Evolutionary conservation across 306 rosid genomes (phyloP), one percentile per base, ranked within the genome.

Genomic region (Trichosanthes truncata): DNA sequence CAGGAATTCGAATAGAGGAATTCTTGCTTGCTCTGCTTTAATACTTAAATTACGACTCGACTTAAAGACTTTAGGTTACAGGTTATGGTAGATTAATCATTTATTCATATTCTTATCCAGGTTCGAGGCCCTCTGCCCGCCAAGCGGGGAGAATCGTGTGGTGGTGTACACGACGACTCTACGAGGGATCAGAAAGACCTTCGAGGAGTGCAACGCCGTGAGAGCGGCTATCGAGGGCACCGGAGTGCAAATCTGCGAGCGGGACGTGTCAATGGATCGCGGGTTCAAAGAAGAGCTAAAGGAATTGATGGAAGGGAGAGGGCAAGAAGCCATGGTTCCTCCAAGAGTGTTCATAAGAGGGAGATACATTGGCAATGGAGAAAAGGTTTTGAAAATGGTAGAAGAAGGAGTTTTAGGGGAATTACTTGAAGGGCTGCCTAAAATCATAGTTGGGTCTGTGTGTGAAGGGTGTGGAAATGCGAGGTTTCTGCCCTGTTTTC

Each of bases 381-480:
- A 94, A 48, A 92, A 92, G 52, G 65, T 92, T 49, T 43, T 92
- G 87, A 87, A 67, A 78, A 84, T 85, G 3, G 90, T 78, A 14
- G 97, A 94, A 67, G 96, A 94, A 35, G 97, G 94, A 13, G 38
- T 81, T n/a, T 18, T 94, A 38, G 87, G 88, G 0, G 93, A 88
- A 23, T 23, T 94, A 11, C 81, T 94, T 29, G 82, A 87, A 18
- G 98, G 93, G 1, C 40, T 91, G 81, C 96, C 97, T 0, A 89
- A 88, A 77, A 88, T 88, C 46, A 79, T 46, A 45, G 77, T 79
- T 55, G 96, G 93, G 45, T 83, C 83, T 20, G 90, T 91, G 5
- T 94, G 98, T 60, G 91, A 89, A 5, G 98, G 97, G 5, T 94
- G 98, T 74, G 98, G 94, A 35, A 91, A 89, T 51, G 89, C 90